Evolutionary conservation across 2,329 filamentous ascomycete species (phyloP), one percentile per base, ranked within the genome.

Genomic region (Arthrobotrys sphaeroides): DNA sequence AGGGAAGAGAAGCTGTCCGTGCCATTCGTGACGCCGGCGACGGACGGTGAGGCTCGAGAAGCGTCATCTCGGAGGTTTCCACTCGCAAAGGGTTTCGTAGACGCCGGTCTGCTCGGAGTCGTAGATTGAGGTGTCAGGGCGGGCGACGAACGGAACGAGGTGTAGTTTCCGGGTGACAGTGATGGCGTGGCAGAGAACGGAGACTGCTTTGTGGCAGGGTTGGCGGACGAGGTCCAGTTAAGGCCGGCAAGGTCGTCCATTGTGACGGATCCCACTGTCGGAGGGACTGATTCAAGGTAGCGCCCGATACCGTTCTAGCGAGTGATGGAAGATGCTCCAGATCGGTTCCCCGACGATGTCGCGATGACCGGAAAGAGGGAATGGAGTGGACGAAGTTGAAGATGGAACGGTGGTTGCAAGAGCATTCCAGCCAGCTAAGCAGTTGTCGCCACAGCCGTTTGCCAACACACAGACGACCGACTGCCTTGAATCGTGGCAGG

Each of bases 1-100:
- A 95, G 84, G 79, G 89, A 91, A 80, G 91, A 91, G 83, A 95
- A 95, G 84, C 90, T 93, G 81, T 95, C 92, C 72, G 83, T 26
- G 83, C 82, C n/a, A 83, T 83, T 51, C 86, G 83, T 4, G 87
- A 82, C 55, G 36, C 89, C 80, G 77, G 83, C 83, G 61, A 83
- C 81, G 24, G 82, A 78, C 3, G 85, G 84, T 13, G 85, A 85
- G 4, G 80, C 83, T 77, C 87, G 86, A 6, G 83, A 79, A 3
- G 87, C 42, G 24, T 55, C 70, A 47, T 55, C 31, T 61, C 65
- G 57, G 64, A 67, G 12, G 73, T 78, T 72, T 80, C 79, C 12
- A 75, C 74, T 42, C 80, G 81, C 9, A 88, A 80, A 16, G 87
- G 89, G 80, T 84, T 88, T 77, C 84, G 84, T 38, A 86, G 82